Evolutionary conservation across 2,329 filamentous ascomycete genomes (phyloP).

Genomic region (Cladorrhinum sp.): DNA sequence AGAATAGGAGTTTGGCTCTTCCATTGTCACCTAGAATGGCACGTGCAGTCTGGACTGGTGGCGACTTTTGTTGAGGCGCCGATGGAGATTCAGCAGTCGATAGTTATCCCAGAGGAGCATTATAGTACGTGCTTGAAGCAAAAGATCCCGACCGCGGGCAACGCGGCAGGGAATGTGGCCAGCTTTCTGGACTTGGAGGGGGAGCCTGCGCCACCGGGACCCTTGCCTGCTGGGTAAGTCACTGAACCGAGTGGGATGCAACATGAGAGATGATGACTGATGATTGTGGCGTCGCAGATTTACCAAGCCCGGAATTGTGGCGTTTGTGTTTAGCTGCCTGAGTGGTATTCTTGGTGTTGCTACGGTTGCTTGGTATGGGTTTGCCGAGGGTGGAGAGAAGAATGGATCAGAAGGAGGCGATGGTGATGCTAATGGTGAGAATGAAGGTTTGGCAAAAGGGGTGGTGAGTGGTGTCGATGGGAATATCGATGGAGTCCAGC

Average conservation of each 20-base stretch:
- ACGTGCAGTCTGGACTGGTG: constrained; percentile 63
- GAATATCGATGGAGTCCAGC: background rate
- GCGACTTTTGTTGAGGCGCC: constrained; percentile 64
- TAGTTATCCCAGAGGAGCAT: constrained; percentile 58
- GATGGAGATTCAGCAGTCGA: constrained; percentile 55
- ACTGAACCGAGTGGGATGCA: background rate
- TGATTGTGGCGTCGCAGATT: constrained; percentile 34
- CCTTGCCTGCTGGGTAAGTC: constrained; percentile 58
- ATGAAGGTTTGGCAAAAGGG: background rate
- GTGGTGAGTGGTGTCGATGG: background rate
- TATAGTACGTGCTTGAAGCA: constrained; percentile 51
- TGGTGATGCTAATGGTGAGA: background rate
- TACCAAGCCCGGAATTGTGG: constrained; percentile 67
- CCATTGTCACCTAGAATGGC: constrained; percentile 82
- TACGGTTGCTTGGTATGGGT: constrained; percentile 66
- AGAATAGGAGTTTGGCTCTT: constrained; percentile 59
- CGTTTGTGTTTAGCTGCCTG: constrained; percentile 68
- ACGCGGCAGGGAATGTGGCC: constrained; percentile 29
- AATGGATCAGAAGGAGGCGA: background rate
- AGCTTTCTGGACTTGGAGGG: constrained; percentile 29
- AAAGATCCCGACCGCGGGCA: constrained; percentile 27
- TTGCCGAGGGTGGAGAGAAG: constrained; percentile 31
- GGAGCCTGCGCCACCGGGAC: constrained; percentile 30
- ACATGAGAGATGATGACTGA: background rate
- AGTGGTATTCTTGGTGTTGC: constrained; percentile 66